Evolutionary conservation across 129 eudicot species (phyloP), one percentile per base, ranked within the genome.

Genomic region (Saussurea involucrata): DNA sequence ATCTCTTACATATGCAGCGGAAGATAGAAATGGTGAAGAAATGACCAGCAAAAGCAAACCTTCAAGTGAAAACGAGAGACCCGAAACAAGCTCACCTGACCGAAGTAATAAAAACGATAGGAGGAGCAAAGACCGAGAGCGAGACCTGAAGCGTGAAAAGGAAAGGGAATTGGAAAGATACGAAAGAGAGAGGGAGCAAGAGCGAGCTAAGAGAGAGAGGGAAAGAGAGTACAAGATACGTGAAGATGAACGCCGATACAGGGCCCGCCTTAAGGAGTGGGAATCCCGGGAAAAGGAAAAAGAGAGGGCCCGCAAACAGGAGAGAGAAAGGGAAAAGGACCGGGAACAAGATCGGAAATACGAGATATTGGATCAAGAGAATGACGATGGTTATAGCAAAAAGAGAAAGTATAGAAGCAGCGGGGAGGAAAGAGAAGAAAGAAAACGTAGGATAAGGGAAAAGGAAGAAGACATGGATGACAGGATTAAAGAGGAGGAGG

Each of bases 181-280:
- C 17, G 97, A 92, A 80, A 88, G 99, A 86, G 99, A 95, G 31
- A 80, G 97, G 69, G 99, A 92, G 83, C 99, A 93, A 69, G 99
- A 95, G 36, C 87, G 96, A 63, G 95, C 96, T 46, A 95, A 88
- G 84, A 76, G 97, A 82, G 99, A 92, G 84, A 92, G 89, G 89
- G 97, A 92, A 28, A 86, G 99, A 67, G 96, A 92, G 77, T 82
- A 90, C 78, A 90, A 87, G 87, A 85, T 80, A 24, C 90, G 93
- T 32, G 97, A 92, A 81, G 96, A 89, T 55, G 99, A 95, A 72
- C 88, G 97, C 4, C 70, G 90, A 66, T 95, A 88, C 64, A 84
- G 89, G 81, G 83, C 75, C 3, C 95, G 90, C 72, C 86, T 90
- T 70, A 95, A 92, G 88, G 96, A 95, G 66, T 95, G 99, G 99